Base-by-base conservation (phyloP, 2,329 filamentous ascomycete genomes). In the Talaromyces sp. region DNA sequence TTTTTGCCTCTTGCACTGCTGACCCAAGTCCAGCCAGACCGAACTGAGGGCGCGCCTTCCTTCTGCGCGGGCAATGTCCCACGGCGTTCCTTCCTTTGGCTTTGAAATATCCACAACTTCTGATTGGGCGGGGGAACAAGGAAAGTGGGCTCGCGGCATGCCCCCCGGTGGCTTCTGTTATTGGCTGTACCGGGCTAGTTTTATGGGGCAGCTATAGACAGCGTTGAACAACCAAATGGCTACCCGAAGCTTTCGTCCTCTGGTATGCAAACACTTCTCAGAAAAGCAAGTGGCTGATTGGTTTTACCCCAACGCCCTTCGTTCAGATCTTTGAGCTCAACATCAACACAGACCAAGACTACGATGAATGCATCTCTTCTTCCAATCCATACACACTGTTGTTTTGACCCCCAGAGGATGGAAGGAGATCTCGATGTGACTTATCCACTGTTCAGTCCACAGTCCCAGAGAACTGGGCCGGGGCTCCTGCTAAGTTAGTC, bases 41-140 rank as follows among this genome's bases (percentile, higher is more conserved):
- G 3, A 46, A 11, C 14, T 35, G 25, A 28, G 39, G 25, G 37
- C 23, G 39, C 25, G 25, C 37, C 21, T 44, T 58, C 55, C 55
- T n/a, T n/a, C 33, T 40, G 54, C 11, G 28, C n/a, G n/a, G 31
- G 31, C 28, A 23, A 14, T 8, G 39, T 42, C 16, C 28, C 48
- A 35, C n/a, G 28, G 28, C 14, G 54, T 28, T 28, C 25, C 39
- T 21, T 35, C 55, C 16, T 44, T 40, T 31, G 39, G 39, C 16
- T 23, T 42, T 9, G 37, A 12, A 6, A 57, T 28, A 42, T 33
- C 1, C 8, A 3, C n/a, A 16, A 25, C 50, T 18, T 25, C 37
- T 56, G 21, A 61, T 61, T 62, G 60, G 60, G 8, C 31, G 16
- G 7, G 60, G 60, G 35, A 40, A n/a, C 21, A 3, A 42, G 55